A percentile compares a stretch with the other conserved stretches of the same genome.
Evolutionary conservation across 2,329 filamentous ascomycete species (phyloP).

Genomic region (Colletotrichum shisoi): DNA sequence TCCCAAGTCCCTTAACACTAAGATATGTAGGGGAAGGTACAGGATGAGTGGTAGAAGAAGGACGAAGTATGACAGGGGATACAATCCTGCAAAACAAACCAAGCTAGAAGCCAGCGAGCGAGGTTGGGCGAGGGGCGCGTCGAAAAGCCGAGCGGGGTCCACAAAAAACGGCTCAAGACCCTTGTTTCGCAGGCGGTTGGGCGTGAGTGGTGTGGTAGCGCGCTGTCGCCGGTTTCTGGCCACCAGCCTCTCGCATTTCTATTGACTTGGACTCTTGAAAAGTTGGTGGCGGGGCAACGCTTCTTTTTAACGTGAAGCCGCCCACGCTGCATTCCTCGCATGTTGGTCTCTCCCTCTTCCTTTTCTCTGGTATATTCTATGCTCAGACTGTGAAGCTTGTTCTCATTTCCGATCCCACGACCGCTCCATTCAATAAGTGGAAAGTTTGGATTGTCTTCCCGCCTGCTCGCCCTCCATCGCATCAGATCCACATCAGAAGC

Average conservation of each 20-base stretch:
- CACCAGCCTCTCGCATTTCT: slow-evolving; percentile 49
- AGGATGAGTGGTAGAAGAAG: not conserved
- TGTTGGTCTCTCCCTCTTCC: slow-evolving; percentile 5
- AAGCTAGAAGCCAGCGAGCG: slow-evolving; percentile 15
- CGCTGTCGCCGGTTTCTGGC: slow-evolving; percentile 25
- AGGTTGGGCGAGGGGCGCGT: slow-evolving; percentile 31
- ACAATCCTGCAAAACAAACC: slow-evolving; percentile 21
- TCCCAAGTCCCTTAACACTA: not conserved
- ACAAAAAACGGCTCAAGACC: slow-evolving; percentile 34
- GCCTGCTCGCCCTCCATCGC: not conserved
- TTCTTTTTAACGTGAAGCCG: slow-evolving; percentile 48
- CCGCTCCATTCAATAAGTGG: not conserved
- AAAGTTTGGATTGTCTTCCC: not conserved
- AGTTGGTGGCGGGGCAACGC: slow-evolving; percentile 60
- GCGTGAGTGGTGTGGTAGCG: slow-evolving; percentile 12
- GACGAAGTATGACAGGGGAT: slow-evolving; percentile 1
- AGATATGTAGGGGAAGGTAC: not conserved
- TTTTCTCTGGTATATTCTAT: slow-evolving; percentile 5
- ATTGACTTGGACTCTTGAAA: slow-evolving; percentile 48
- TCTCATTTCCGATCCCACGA: not conserved
- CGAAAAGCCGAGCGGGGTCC: slow-evolving; percentile 6
- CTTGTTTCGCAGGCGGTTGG: slow-evolving; percentile 35
- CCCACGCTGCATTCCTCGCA: slow-evolving; percentile 30
- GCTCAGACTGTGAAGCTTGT: not conserved
- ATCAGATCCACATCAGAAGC: slow-evolving; percentile 7